phyloP scores from a whole-genome alignment of 192 early-diverging fungal species.

The Podila epigama region DNA sequence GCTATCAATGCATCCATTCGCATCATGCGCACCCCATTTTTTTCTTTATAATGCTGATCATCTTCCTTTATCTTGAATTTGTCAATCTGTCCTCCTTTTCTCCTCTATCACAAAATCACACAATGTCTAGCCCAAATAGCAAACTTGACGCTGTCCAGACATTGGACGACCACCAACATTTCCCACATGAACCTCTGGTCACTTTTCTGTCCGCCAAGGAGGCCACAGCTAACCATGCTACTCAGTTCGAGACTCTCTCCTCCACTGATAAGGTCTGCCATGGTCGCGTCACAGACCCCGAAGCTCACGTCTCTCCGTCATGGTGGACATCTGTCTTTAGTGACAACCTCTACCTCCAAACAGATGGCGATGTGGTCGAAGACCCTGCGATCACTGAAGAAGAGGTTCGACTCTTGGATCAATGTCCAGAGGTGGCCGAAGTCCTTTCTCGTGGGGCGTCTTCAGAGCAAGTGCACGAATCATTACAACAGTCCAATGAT shows the following conservation, averaged over 20 bases:
- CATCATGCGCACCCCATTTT: no score
- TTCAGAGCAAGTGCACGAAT: neutral
- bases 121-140: neutral
- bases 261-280: conserved; percentile 2
- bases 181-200: no score
- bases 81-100: no score
- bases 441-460: neutral
- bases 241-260: neutral
- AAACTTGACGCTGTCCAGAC: neutral
- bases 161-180: no score
- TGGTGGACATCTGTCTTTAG: conserved; percentile 69
- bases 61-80: no score
- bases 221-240: neutral
- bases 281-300: conserved; percentile 61
- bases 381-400: conserved; percentile 67
- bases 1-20: no score
- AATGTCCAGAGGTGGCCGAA: conserved; percentile 6
- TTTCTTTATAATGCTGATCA: no score
- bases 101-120: no score
- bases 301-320: conserved; percentile 57
- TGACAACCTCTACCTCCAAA: conserved; percentile 68
- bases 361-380: conserved; percentile 75
- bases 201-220: conserved; percentile 24
- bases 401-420: conserved; percentile 62
- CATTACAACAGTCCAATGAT: no score